Conservation (phyloP, 192 early-diverging fungal genomes). For the Jimgerdemannia flammicorona region DNA sequence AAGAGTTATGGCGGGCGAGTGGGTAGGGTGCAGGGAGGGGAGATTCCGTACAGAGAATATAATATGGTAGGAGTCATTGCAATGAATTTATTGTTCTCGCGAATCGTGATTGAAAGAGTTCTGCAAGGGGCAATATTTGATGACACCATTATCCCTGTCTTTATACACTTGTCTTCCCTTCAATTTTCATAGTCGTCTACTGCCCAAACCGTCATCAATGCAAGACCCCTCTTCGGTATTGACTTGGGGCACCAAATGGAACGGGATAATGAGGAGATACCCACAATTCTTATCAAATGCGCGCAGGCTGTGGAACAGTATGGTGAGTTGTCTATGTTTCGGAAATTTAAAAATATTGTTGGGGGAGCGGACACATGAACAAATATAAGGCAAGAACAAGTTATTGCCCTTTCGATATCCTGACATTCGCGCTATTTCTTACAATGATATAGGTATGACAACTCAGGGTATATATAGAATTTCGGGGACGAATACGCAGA, state of each 20-base stretch:
- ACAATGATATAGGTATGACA: slow-evolving; percentile 43
- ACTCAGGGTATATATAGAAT: slow-evolving; percentile 89
- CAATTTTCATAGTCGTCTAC: slow-evolving; percentile 38
- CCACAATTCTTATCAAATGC: slow-evolving; percentile 76
- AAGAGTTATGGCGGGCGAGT: slow-evolving; percentile 23
- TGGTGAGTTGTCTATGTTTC: slow-evolving; percentile 6
- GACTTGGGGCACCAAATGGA: slow-evolving; percentile 63
- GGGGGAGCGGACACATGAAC: neutral
- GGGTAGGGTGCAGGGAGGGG: slow-evolving; percentile 17
- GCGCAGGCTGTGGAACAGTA: slow-evolving; percentile 79
- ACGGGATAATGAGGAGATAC: slow-evolving; percentile 70
- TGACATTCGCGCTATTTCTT: neutral
- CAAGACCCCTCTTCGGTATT: slow-evolving; percentile 81
- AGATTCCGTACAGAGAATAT: slow-evolving; percentile 43
- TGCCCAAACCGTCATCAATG: slow-evolving; percentile 59
- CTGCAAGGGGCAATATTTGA: too few species aligned
- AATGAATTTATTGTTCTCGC: slow-evolving; percentile 4
- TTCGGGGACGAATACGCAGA: slow-evolving; percentile 73
- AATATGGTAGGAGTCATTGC: slow-evolving; percentile 34
- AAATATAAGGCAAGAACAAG: neutral
- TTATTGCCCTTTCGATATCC: too few species aligned
- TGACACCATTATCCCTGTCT: neutral
- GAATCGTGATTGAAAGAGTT: neutral
- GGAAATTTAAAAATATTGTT: neutral
- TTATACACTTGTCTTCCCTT: neutral